Base-by-base conservation (phyloP, 1,139 yeast genomes). In the Pichia sp. region DNA sequence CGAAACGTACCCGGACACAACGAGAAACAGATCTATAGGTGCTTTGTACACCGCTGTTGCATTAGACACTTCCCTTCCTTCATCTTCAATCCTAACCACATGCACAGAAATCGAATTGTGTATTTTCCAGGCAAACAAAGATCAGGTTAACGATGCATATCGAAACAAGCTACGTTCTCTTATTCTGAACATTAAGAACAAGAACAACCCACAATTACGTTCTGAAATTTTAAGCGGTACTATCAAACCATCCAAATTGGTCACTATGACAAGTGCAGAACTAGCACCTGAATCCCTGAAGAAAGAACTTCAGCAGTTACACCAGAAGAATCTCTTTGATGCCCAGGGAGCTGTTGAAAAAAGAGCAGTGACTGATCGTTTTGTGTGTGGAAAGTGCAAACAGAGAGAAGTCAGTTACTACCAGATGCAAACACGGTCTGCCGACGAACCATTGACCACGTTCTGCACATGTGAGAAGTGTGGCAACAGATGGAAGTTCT, bases 291-390 rank as follows among this genome's bases (percentile, higher is more conserved):
- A 87, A 57, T 69, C 81, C 9, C 74, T 91, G 52, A 86, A 84
- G 64, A 76, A 83, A 60, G 94, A 88, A 60, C 73, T 89, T 52
- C 93, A 88, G 56, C 80, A 84, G 55, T 74, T 91, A 54, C 87
- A 85, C 58, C 83, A 85, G 60, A 83, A 86, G 62, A 93, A 93
- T 64, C 70, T 91, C 59, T 89, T 85, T 65, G 95, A 91, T 60
- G 98, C 98, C 3, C 96, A 87, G 64, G 96, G 96, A 52, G 97
- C 98, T n/a, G 88, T 87, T 9, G 94, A 89, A 56, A 87, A 88
- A 69, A 76, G 96, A 54, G 95, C 98, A 1, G 88, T 88, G 35
- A 91, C 98, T 8, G 97, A 91, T 63, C 73, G 97, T 62, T 91
- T 91, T 62, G 85, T 95, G 3, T 91, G 98, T 67, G 96, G 97